These are phyloP conservation scores for Aspergillus transmontanensis DNA, from an alignment of 2,329 filamentous ascomycete genomes.

Conservation along the genomic window DNA sequence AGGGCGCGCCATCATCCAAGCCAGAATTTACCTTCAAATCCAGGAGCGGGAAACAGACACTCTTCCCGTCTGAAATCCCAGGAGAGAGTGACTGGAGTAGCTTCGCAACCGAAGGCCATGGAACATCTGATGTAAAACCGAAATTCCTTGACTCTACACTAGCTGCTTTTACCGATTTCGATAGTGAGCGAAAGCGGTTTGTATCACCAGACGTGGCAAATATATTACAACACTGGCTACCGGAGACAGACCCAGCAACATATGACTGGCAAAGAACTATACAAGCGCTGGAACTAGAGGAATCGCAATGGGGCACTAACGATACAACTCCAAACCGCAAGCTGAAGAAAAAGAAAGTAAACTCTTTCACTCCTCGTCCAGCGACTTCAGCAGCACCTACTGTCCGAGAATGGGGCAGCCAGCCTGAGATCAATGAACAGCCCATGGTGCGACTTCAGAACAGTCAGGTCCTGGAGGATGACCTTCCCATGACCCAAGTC, in stretches of 20 bases:
- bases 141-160: constrained; percentile 24
- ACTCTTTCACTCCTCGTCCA: constrained; percentile 21
- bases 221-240: constrained; percentile 41
- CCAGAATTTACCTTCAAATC: neutral
- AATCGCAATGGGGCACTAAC: constrained; percentile 17
- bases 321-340: constrained; percentile 24
- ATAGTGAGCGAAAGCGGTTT: constrained; percentile 15
- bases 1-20: neutral
- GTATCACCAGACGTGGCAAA: constrained; percentile 27
- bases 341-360: constrained; percentile 30
- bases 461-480: constrained; percentile 38
- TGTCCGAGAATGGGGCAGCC: constrained; percentile 35
- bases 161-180: constrained; percentile 34
- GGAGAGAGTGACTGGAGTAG: neutral
- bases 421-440: constrained; percentile 28
- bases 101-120: neutral
- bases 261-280: constrained; percentile 38
- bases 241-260: constrained; percentile 32
- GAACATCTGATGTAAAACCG: neutral
- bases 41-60: neutral
- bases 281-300: constrained; percentile 23
- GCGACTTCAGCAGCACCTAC: constrained; percentile 28
- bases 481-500: constrained; percentile 43
- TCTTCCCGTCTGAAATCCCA: neutral
- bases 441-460: constrained; percentile 28